Evolutionary conservation across 2,329 filamentous ascomycete species (phyloP), one percentile per base, ranked within the genome.

Genomic region (Neofusicoccum cordaticola): DNA sequence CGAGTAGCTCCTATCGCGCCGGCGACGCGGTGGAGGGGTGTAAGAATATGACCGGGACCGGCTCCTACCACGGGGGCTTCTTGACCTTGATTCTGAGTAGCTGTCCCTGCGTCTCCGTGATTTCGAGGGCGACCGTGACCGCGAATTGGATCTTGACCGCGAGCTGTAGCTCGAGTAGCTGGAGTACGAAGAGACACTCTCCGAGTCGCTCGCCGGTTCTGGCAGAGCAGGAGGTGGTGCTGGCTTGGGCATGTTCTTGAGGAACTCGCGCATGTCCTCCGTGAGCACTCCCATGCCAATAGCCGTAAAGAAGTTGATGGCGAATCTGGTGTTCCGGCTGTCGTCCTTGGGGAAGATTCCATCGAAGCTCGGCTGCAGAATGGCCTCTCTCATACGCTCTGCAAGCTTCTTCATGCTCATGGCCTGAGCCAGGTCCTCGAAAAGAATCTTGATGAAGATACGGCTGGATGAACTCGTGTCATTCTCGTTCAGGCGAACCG

Each of bases 231-330:
- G 87, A 5, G 91, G 90, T 27, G 91, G 81, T 1, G 90, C 85
- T 2, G 93, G 93, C 74, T 96, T 95, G 12, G 93, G 93, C 78
- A 96, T 87, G 73, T 93, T 97, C 75, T 93, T 90, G 64, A 99
- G 84, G 74, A 90, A 88, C 72, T 96, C 92, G 77, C 95, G 89
- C 92, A 97, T 96, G 69, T 93, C 91, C 75, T 99, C 95, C 1
- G 95, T 99, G 67, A 99, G 84, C 27, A 87, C 88, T 74, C 95
- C 95, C 91, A 99, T 96, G 65, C 93, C 93, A 72, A 99, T 96
- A 72, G 93, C 95, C 9, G 95, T 99, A 77, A 99, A 98, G 84
- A 97, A 99, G 80, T 99, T 99, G 88, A 99, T 97, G 58, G 93
- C 92, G 83, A 99, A 99, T 62, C 94, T 88, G 44, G 93, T 93